Base-by-base conservation (phyloP, 1,284 basidiomycete species). In the Flammula alnicola region DNA sequence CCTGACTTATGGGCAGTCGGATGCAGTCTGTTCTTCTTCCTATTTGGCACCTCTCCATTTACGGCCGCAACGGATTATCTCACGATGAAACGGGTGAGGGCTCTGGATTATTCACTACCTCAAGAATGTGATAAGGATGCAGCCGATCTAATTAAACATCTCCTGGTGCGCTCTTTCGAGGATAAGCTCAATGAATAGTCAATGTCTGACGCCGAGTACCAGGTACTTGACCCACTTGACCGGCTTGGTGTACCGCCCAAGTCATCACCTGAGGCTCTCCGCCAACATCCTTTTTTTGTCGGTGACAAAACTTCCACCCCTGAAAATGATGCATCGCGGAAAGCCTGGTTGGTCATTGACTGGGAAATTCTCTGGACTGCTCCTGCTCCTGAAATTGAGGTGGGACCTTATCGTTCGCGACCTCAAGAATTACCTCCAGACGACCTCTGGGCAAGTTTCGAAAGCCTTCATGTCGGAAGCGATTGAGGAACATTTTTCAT, bases 1-100 rank as follows among this genome's bases (percentile, higher is more conserved):
- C 92, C 93, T 39, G 96, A 99, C 70, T 81, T 97, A n/a, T 99
- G 97, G 97, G 93, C 95, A 12, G 76, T 98, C 12, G 97, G 95
- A 1, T 98, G 96, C 70, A 93, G 98, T 47, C 73, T 99, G 27
- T 98, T 91, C 72, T 96, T 98, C 69, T 95, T 98, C 87, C 89
- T 98, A 29, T 90, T 94, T 51, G 95, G 95, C 31, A 83, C 81
- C 48, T 94, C 95, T 51, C 92, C 95, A 3, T 99, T 99, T 71
- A 84, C 89, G 52, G 88, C 88, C 25, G 77, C 94, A 10, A 87
- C 88, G 1, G 91, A 95, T 48, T 93, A 95, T 56, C 80, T 91
- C 41, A 91, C 84, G 19, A 88, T 85, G 81, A 83, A 90, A 61
- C 88, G 88, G 68, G 85, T 92, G 66, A 90, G 89, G 67, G 74